A percentile compares a stretch with the other conserved stretches of the same genome.
Conservation (phyloP, 305 asterid genomes). For the Petunia hybrid region DNA sequence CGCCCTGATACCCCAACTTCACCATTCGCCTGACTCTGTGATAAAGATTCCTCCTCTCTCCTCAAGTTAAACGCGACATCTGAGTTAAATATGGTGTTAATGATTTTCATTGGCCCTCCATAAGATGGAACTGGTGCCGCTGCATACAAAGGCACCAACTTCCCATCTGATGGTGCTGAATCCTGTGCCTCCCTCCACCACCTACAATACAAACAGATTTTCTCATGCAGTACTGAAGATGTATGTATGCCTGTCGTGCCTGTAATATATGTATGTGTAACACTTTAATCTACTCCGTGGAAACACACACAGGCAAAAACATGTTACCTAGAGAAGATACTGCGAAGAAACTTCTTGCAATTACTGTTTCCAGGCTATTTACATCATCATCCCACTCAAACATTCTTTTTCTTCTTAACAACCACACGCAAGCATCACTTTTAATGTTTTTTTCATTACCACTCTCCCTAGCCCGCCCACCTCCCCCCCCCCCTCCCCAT, state of each 20-base stretch:
- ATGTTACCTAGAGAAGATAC: constrained; percentile 7
- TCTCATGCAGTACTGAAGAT: constrained; percentile 6
- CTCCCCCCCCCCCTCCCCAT: neutral
- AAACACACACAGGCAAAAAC: neutral
- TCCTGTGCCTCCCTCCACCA: constrained; percentile 99
- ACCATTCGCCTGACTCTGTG: constrained; percentile 56
- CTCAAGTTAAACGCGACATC: constrained; percentile 79
- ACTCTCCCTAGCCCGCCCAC: constrained; percentile 8
- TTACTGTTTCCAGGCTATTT: neutral
- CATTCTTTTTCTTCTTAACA: constrained; percentile 26
- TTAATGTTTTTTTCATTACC: neutral
- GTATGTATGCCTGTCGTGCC: neutral
- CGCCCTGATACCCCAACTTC: constrained; percentile 77
- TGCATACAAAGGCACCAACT: constrained; percentile 66
- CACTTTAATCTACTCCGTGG: constrained; percentile 19
- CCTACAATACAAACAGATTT: constrained; percentile 46
- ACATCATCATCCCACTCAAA: constrained; percentile 2
- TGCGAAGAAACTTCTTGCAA: constrained; percentile 1
- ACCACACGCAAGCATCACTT: constrained; percentile 15
- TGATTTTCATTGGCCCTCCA: constrained; percentile 88
- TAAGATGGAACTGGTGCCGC: constrained; percentile 67
- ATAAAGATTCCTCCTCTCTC: constrained; percentile 66
- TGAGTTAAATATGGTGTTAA: constrained; percentile 80
- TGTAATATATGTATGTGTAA: neutral
- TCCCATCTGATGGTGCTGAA: constrained; percentile 55